Conservation (phyloP, 2,329 filamentous ascomycete species). For the Akanthomyces uredinophilus region DNA sequence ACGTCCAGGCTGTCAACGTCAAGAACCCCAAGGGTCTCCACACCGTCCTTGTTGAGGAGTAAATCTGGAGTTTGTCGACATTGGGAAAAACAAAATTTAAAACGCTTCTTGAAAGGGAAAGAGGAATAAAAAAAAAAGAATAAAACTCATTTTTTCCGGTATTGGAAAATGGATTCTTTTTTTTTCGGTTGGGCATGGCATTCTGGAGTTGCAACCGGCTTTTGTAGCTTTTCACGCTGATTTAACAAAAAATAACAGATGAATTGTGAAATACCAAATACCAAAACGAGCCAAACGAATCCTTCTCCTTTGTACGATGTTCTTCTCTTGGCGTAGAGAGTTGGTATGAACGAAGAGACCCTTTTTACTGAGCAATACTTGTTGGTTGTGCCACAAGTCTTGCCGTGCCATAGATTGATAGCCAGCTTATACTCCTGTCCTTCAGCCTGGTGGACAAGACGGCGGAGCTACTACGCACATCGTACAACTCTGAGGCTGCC, state of each 20-base stretch:
- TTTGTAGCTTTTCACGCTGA: conserved; percentile 39
- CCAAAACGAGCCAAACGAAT: background rate
- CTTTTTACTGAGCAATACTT: background rate
- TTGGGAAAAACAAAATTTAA: conserved; percentile 22
- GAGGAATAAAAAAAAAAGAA: conserved; percentile 2
- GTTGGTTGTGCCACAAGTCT: background rate
- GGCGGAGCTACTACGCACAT: too few relatives aligned
- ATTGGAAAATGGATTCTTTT: conserved; percentile 31
- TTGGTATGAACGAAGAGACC: background rate
- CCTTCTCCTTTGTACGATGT: background rate
- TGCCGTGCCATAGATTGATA: background rate
- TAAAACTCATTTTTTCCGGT: conserved; percentile 24
- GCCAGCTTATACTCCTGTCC: too few relatives aligned
- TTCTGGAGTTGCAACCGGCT: conserved; percentile 43
- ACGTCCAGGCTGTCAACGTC: conserved; percentile 99
- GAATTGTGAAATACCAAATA: conserved; percentile 8
- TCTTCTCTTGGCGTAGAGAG: background rate
- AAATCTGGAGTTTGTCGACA: background rate
- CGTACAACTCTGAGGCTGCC: background rate
- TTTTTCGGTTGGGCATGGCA: conserved; percentile 39
- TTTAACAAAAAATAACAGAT: conserved; percentile 19
- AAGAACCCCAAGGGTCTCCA: conserved; percentile 98
- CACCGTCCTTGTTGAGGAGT: conserved; percentile 78
- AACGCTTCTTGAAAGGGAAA: conserved; percentile 14
- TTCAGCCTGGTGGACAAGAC: background rate